Base-by-base conservation (phyloP, 2,329 filamentous ascomycete species). In the Aspergillus fumigatiaffinis region DNA sequence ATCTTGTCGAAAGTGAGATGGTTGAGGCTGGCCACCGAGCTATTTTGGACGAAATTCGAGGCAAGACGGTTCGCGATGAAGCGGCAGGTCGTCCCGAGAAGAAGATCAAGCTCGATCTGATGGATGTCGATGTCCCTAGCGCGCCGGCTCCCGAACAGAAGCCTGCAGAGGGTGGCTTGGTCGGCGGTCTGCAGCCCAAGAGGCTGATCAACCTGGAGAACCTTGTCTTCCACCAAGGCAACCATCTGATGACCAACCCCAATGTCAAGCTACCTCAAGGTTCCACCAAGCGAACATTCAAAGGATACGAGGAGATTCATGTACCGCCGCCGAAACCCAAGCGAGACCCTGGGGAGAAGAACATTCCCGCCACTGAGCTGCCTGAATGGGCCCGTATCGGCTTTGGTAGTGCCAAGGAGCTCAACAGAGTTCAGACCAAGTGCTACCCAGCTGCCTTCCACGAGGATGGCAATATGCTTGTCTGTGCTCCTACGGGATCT, bases 191-290 rank as follows among this genome's bases (percentile, higher is more conserved):
- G 41, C 90, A 94, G 68, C 94, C 95, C 2, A 87, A 87, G 64
- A 91, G 90, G 70, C 79, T 91, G 48, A 91, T 99, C 72, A 97
- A 97, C 71, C 81, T 99, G 52, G 93, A 99, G 57, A 97, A 97
- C 68, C 84, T 99, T 35, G 84, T 97, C 42, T 99, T 99, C 71
- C 94, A 97, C 66, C 93, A 97, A 76, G 94, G 94, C 53, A 99
- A 97, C 68, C 94, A 99, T 79, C 82, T 99, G 47, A 99, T 97
- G 93, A 97, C 94, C n/a, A 99, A 99, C 68, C 90, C 92, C 6
- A 97, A 92, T 71, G 94, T 99, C 50, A 89, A 90, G 61, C 82
- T 99, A 21, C 94, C 94, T 0, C 91, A 96, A 71, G 94, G 94
- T 10, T 96, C 94, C 2, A 97, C 91, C 0, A 97, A 97, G 75